phyloP scores from a whole-genome alignment of 192 early-diverging fungal species.

The Diversispora eburnea region DNA sequence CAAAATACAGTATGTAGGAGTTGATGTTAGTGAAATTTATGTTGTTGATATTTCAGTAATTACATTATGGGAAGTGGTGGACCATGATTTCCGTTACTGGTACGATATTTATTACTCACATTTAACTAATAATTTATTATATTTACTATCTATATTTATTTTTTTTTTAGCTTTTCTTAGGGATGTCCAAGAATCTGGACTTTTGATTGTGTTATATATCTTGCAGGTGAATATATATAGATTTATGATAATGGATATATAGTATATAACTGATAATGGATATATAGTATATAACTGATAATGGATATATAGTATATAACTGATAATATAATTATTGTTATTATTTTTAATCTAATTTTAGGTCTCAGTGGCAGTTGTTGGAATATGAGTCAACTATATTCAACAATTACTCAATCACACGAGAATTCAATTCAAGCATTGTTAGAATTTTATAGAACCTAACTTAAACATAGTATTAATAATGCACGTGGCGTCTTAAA shows the following conservation, averaged over 20 bases:
- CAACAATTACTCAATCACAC: background rate
- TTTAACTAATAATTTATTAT: background rate
- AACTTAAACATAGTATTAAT: constrained; percentile 31
- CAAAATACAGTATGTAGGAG: constrained; percentile 75
- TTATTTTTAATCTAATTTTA: constrained; percentile 31
- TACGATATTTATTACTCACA: background rate
- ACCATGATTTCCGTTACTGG: constrained; percentile 70
- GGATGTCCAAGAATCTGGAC: constrained; percentile 60
- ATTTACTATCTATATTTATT: background rate
- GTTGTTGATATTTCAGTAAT: constrained; percentile 67
- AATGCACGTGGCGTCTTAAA: constrained; percentile 35
- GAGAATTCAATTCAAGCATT: constrained; percentile 26
- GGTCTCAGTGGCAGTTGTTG: constrained; percentile 62
- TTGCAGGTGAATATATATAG: constrained; percentile 57
- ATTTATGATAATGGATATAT: too few species aligned
- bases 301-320: too few species aligned
- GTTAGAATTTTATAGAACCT: constrained; percentile 34
- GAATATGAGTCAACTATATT: constrained; percentile 43
- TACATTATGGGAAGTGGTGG: constrained; percentile 75
- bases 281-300: constrained; percentile 25
- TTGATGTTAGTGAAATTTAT: constrained; percentile 57
- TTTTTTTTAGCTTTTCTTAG: constrained; percentile 52
- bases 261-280: too few species aligned
- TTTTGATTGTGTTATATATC: constrained; percentile 70
- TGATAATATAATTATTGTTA: background rate